Conservation (phyloP, 495 filamentous ascomycete genomes). For the Penicillium samsonianum region DNA sequence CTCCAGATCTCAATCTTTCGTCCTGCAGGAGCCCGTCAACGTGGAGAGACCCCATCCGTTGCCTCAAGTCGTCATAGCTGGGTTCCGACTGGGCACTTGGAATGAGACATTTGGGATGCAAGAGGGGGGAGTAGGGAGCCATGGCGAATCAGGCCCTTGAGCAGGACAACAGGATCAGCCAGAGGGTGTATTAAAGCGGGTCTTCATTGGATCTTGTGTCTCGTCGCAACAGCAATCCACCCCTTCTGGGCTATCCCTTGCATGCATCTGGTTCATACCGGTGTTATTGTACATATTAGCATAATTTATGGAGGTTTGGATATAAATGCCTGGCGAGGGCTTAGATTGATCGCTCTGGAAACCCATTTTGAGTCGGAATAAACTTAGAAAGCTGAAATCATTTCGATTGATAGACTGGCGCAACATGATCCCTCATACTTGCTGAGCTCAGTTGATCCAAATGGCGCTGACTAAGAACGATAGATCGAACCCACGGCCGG, state of each 20-base stretch:
- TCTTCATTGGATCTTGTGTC: conserved; percentile 34
- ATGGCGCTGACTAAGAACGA: conserved; percentile 7
- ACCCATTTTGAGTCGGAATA: not conserved
- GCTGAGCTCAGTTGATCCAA: conserved; percentile 1
- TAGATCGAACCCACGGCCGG: not conserved
- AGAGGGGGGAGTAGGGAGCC: conserved; percentile 12
- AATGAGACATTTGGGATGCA: conserved; percentile 38
- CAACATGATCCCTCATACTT: conserved; percentile 13
- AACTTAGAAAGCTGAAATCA: not conserved
- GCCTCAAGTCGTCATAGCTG: conserved; percentile 26
- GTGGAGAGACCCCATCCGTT: conserved; percentile 27
- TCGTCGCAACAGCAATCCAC: conserved; percentile 31
- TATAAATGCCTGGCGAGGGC: conserved; percentile 33
- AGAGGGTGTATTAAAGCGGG: conserved; percentile 30
- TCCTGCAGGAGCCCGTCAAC: conserved; percentile 30
- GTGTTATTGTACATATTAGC: conserved; percentile 5
- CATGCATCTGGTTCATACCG: conserved; percentile 26
- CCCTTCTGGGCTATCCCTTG: conserved; percentile 29
- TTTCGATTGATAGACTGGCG: not conserved
- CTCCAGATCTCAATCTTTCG: conserved; percentile 18
- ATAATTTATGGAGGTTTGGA: conserved; percentile 2
- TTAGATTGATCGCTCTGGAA: not conserved
- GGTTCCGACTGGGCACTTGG: conserved; percentile 19
- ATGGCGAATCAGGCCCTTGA: conserved; percentile 31
- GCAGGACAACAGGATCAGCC: conserved; percentile 30